These are phyloP conservation scores for Omphalea diandra DNA, from an alignment of 441 rosid species.

Conservation along the genomic window DNA sequence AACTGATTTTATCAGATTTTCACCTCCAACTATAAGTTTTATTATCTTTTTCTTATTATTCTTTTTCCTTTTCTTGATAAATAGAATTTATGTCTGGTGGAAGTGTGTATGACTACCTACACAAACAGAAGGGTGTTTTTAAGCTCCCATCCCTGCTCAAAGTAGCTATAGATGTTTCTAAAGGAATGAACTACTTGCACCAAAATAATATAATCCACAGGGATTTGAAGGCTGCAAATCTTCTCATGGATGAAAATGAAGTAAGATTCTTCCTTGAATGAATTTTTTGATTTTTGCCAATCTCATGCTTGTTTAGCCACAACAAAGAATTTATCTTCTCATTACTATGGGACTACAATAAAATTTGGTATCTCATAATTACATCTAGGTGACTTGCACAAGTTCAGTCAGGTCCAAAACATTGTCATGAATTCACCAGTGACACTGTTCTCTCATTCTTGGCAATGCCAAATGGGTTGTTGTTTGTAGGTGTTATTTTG, in stretches of 20 bases:
- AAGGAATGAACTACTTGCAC: slow-evolving; percentile 98
- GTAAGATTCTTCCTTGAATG: slow-evolving; percentile 42
- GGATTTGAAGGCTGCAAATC: slow-evolving; percentile 97
- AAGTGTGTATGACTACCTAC: slow-evolving; percentile 88
- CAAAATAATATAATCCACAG: slow-evolving; percentile 95
- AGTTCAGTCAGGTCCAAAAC: no score
- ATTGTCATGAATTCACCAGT: no score
- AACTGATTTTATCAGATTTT: neutral
- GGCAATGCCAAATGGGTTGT: no score
- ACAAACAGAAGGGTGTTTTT: slow-evolving; percentile 79
- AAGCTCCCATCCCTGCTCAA: slow-evolving; percentile 74
- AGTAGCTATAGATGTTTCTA: slow-evolving; percentile 84
- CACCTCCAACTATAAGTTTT: neutral
- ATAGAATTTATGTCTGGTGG: slow-evolving; percentile 89
- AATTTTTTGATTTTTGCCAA: neutral
- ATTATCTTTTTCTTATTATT: slow-evolving; percentile 12
- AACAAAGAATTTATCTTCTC: neutral
- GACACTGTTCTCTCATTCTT: no score
- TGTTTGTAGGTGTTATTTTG: no score
- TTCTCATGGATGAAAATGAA: slow-evolving; percentile 98
- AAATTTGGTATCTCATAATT: no score
- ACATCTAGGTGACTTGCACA: neutral
- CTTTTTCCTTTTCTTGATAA: slow-evolving; percentile 21
- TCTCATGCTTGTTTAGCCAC: neutral
- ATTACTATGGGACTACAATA: neutral